phyloP scores from a whole-genome alignment of 352 stramenopile genomes.

The Pythium biforme region DNA sequence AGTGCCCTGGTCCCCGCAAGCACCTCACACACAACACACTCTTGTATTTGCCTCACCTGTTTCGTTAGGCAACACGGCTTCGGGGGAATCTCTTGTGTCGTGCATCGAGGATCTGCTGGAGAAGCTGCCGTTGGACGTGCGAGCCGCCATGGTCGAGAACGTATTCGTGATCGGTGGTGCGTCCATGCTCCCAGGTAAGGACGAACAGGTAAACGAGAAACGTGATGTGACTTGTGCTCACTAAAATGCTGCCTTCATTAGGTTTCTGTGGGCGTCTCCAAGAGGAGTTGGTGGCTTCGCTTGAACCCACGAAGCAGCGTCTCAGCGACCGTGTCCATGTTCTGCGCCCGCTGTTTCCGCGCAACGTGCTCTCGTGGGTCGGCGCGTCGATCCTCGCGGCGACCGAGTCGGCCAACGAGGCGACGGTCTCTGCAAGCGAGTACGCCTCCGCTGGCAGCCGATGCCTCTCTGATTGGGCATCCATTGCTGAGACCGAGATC shows the following conservation, averaged over 20 bases:
- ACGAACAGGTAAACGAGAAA: too few relatives aligned
- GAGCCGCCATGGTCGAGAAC: conserved; percentile 64
- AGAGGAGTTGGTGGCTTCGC: conserved; percentile 39
- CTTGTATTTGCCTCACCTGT: neutral
- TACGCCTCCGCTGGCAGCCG: conserved; percentile 37
- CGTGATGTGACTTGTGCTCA: too few relatives aligned
- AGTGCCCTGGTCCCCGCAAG: too few relatives aligned
- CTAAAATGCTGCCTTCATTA: conserved; percentile 9
- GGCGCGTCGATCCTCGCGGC: conserved; percentile 74
- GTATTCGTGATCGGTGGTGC: conserved; percentile 72
- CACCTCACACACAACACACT: neutral
- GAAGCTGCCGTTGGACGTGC: conserved; percentile 64
- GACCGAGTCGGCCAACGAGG: conserved; percentile 43
- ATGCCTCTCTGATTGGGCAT: conserved; percentile 59
- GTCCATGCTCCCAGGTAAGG: conserved; percentile 71
- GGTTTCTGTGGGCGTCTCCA: conserved; percentile 54
- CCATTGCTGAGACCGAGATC: conserved; percentile 44
- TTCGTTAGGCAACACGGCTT: conserved; percentile 26
- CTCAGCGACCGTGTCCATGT: conserved; percentile 40
- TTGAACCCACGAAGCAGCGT: conserved; percentile 43
- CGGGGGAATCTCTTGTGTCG: conserved; percentile 52
- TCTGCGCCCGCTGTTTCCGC: conserved; percentile 56
- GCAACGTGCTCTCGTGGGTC: conserved; percentile 75
- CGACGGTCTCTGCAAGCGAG: conserved; percentile 51
- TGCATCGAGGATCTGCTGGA: conserved; percentile 53